Evolutionary conservation across 2,329 filamentous ascomycete genomes (phyloP).

Genomic region (Aurifilum marmelostoma): DNA sequence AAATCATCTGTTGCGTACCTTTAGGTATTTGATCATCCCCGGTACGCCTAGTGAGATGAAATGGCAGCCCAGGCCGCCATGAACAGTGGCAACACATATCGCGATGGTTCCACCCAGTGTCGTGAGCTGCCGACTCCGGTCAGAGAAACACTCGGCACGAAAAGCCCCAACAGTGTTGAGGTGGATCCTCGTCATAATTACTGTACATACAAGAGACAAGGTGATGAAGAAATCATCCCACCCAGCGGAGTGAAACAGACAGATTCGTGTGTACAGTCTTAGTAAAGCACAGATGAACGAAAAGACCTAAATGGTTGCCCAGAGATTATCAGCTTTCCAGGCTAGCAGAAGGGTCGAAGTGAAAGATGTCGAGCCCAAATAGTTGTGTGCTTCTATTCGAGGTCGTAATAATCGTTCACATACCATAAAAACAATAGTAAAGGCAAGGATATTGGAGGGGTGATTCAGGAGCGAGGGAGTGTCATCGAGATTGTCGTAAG

Average conservation of each 20-base stretch:
- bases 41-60: constrained; percentile 11
- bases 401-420: neutral
- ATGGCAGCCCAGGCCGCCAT: constrained; percentile 23
- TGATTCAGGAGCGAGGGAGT: constrained; percentile 21
- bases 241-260: constrained; percentile 29
- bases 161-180: too few relatives aligned
- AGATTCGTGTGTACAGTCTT: constrained; percentile 31
- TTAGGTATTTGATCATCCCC: constrained; percentile 24
- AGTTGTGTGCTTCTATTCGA: neutral
- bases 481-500: constrained; percentile 19
- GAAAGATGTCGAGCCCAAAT: neutral
- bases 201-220: constrained; percentile 28
- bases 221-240: constrained; percentile 33
- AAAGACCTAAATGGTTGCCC: constrained; percentile 20
- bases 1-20: constrained; percentile 9
- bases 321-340: neutral
- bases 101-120: constrained; percentile 17
- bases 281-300: constrained; percentile 29
- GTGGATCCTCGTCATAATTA: too few relatives aligned
- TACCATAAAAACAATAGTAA: constrained; percentile 24
- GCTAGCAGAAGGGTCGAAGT: neutral
- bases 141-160: neutral
- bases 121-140: neutral
- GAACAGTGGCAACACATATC: constrained; percentile 14
- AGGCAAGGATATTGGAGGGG: constrained; percentile 19